Percentiles rank a stretch among this genome's conserved stretches.
Evolutionary conservation across 2,329 filamentous ascomycete genomes (phyloP).

Genomic region (Rhytidhysteron rufulum): DNA sequence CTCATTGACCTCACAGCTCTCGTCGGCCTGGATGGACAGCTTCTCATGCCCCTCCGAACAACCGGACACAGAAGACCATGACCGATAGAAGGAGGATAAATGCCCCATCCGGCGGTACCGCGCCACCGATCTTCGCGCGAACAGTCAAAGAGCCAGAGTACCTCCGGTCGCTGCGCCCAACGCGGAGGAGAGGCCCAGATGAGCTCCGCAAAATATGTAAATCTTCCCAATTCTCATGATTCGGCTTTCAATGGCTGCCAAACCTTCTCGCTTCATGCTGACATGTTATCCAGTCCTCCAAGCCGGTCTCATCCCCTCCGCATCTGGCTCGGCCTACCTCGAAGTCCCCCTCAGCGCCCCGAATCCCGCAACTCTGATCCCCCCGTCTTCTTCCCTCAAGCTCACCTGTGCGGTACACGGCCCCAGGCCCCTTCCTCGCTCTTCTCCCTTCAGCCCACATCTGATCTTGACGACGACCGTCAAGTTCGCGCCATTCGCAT

Average conservation of each 20-base stretch:
- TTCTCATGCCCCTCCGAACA: background rate
- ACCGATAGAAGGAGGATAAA: slow-evolving; percentile 87
- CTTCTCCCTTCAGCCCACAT: slow-evolving; percentile 86
- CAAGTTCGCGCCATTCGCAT: slow-evolving; percentile 95
- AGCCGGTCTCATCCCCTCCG: slow-evolving; percentile 87
- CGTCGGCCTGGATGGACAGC: slow-evolving; percentile 23
- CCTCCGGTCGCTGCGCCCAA: slow-evolving; percentile 45
- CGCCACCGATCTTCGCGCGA: slow-evolving; percentile 65
- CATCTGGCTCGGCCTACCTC: slow-evolving; percentile 87
- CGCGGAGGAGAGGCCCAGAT: slow-evolving; percentile 60
- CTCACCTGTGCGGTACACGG: slow-evolving; percentile 92
- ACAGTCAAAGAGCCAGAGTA: slow-evolving; percentile 46
- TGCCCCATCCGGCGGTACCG: slow-evolving; percentile 74
- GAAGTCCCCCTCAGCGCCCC: slow-evolving; percentile 52
- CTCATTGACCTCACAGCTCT: no score
- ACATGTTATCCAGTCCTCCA: slow-evolving; percentile 65
- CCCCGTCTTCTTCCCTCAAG: slow-evolving; percentile 69
- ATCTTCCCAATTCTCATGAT: slow-evolving; percentile 28
- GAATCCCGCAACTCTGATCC: slow-evolving; percentile 46
- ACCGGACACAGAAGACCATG: slow-evolving; percentile 56
- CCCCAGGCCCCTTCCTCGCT: slow-evolving; percentile 83
- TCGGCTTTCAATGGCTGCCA: slow-evolving; percentile 1
- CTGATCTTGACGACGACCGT: slow-evolving; percentile 89
- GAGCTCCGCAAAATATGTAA: slow-evolving; percentile 82
- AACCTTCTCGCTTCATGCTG: background rate